Evolutionary conservation across 768 basidiomycete species (phyloP), one percentile per base, ranked within the genome.

Genomic region (Chalciporus sphaerocephalus): DNA sequence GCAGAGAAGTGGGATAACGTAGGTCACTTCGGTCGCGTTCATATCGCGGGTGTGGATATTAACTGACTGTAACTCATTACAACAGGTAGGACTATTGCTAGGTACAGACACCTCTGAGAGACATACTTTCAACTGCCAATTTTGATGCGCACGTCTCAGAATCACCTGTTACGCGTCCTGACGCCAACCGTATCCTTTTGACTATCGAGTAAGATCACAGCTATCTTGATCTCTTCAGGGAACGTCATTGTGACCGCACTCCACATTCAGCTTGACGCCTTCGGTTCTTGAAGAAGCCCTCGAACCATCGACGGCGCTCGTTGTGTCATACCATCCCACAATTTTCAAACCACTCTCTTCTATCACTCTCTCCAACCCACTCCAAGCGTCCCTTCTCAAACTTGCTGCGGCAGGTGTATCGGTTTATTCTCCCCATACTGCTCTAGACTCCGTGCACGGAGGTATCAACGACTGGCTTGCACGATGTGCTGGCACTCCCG

Each of bases 1-100:
- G 93, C 94, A 15, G 92, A 87, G 53, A 80, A 76, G 50, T 97
- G 94, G 92, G 94, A 97, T 59, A 97, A 97, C 68, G 93, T 96
- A 53, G 69, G 87, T 69, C 28, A 11, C 43, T 46, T 43, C 21
- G 34, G 15, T 35, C 24, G 42, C 30, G 27, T 46, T 12, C 11
- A 38, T 34, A 17, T 42, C 42, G 39, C 53, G 35, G n/a, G 17
- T 23, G 45, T 42, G 40, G 24, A 56, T 23, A 21, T 40, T 16
- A 18, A 32, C 32, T 37, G 6, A 27, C 9, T 11, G 2, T 11
- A 7, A 27, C 11, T 27, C 4, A 32, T n/a, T n/a, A 32, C 38
- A 50, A 51, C 46, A 88, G 87, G 83, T 87, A 42, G 87, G 87
- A 44, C 66, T 89, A 25, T 67, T 90, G 47, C 69, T 90, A 62